Percentiles rank a stretch among this genome's conserved stretches.
Conservation (phyloP, 176 grass and related monocot genomes). For the Neostapfia colusana region DNA sequence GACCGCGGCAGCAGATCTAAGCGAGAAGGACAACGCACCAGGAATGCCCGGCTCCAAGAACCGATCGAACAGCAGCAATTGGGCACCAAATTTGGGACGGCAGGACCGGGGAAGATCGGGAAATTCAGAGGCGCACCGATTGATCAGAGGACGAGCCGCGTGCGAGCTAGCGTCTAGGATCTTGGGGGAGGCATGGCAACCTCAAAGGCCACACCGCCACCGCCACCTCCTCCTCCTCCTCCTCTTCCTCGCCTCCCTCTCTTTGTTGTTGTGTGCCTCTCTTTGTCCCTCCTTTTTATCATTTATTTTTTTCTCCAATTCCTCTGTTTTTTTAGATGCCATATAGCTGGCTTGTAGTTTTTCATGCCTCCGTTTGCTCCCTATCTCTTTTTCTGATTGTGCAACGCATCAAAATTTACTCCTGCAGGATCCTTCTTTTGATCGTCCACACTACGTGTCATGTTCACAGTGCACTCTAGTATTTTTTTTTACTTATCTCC, state of each 20-base stretch:
- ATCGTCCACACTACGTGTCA: background rate
- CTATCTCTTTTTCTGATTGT: background rate
- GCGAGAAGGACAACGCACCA: constrained; percentile 32
- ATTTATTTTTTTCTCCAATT: constrained; percentile 43
- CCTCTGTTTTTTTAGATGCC: constrained; percentile 38
- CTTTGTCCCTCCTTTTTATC: constrained; percentile 46
- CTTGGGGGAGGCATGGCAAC: constrained; percentile 64
- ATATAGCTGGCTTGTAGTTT: constrained; percentile 36
- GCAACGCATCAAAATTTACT: constrained; percentile 16
- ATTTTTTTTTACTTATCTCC: too few species aligned
- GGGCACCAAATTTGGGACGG: constrained; percentile 24
- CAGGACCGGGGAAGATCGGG: background rate
- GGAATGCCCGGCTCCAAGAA: constrained; percentile 36
- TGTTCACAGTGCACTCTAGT: too few species aligned
- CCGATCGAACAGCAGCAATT: constrained; percentile 44
- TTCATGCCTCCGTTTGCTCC: background rate
- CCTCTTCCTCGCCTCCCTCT: background rate
- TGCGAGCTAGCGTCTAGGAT: constrained; percentile 49
- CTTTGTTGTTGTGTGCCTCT: constrained; percentile 41
- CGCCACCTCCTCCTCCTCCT: background rate
- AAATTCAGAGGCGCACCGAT: constrained; percentile 52
- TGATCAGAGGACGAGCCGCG: constrained; percentile 48
- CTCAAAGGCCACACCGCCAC: constrained; percentile 40
- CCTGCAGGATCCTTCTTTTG: background rate
- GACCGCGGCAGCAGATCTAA: constrained; percentile 44